Evolutionary conservation across 345 rosid species (phyloP).

Genomic region (Psidium guajava): DNA sequence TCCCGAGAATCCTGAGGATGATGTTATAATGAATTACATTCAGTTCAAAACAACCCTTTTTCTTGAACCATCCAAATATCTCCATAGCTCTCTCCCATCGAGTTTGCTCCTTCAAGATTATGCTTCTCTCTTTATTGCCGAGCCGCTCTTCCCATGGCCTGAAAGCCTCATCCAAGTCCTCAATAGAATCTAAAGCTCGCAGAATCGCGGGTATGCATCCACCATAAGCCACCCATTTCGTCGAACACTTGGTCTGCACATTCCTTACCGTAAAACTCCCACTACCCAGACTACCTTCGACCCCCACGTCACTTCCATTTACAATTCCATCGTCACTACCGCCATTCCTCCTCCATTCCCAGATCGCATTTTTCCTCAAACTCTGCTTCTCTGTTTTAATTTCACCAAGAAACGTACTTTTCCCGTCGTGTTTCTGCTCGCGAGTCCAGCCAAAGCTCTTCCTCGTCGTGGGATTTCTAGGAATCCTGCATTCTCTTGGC

Average conservation of each 20-base stretch:
- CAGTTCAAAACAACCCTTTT: constrained; percentile 52
- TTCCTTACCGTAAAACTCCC: constrained; percentile 5
- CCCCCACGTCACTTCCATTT: constrained; percentile 6
- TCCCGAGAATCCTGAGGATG: constrained; percentile 64
- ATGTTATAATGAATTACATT: constrained; percentile 86
- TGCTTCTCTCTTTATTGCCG: constrained; percentile 66
- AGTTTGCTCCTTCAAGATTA: constrained; percentile 76
- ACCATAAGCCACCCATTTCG: constrained; percentile 55
- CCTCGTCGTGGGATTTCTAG: constrained; percentile 19
- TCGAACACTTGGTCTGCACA: constrained; percentile 68
- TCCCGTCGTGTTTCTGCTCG: constrained; percentile 5
- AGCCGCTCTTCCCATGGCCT: constrained; percentile 73
- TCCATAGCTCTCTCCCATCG: constrained; percentile 79
- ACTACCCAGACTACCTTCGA: neutral
- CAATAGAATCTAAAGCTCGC: constrained; percentile 41
- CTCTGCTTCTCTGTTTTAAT: constrained; percentile 8
- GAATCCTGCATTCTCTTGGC: constrained; percentile 8
- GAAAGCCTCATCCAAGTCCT: constrained; percentile 62
- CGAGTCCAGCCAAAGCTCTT: constrained; percentile 11
- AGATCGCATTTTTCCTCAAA: constrained; percentile 23
- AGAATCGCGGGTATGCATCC: constrained; percentile 68
- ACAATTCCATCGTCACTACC: constrained; percentile 2
- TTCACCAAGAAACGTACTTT: constrained; percentile 12
- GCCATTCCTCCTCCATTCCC: constrained; percentile 1
- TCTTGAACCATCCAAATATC: constrained; percentile 84